These are phyloP conservation scores for Bipolaris sorokiniana DNA, from an alignment of 2,329 filamentous ascomycete genomes.

Conservation along the genomic window DNA sequence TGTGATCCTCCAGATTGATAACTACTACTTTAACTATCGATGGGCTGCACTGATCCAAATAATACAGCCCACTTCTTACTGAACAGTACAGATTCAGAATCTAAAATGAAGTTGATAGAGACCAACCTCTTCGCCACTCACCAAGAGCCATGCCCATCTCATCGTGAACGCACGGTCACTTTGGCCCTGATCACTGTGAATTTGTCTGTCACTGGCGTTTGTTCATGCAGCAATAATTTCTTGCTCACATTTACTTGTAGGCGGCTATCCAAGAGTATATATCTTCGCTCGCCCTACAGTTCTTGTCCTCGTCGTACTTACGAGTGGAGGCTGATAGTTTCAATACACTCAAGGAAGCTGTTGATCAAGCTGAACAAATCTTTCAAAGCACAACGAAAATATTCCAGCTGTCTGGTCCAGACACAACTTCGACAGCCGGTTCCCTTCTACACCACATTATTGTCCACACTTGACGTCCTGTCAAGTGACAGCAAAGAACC, in stretches of 20 bases:
- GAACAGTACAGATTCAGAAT: background rate
- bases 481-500: too few species aligned
- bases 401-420: slow-evolving; percentile 46
- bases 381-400: slow-evolving; percentile 28
- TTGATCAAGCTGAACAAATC: slow-evolving; percentile 41
- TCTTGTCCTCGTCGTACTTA: slow-evolving; percentile 28
- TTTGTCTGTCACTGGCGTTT: background rate
- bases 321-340: slow-evolving; percentile 23
- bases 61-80: background rate
- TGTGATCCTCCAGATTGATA: background rate
- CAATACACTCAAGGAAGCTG: slow-evolving; percentile 33
- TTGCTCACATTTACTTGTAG: slow-evolving; percentile 9
- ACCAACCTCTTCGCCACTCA: background rate
- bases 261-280: background rate
- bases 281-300: background rate
- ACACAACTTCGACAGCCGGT: slow-evolving; percentile 32
- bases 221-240: background rate
- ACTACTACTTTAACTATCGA: background rate
- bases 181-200: background rate
- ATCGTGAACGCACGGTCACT: background rate
- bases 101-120: background rate
- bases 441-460: background rate
- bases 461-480: too few species aligned
- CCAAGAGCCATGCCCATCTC: background rate
- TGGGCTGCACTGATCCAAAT: too few species aligned